Base-by-base conservation (phyloP, 768 basidiomycete genomes). In the Psilocybe tampanensis region DNA sequence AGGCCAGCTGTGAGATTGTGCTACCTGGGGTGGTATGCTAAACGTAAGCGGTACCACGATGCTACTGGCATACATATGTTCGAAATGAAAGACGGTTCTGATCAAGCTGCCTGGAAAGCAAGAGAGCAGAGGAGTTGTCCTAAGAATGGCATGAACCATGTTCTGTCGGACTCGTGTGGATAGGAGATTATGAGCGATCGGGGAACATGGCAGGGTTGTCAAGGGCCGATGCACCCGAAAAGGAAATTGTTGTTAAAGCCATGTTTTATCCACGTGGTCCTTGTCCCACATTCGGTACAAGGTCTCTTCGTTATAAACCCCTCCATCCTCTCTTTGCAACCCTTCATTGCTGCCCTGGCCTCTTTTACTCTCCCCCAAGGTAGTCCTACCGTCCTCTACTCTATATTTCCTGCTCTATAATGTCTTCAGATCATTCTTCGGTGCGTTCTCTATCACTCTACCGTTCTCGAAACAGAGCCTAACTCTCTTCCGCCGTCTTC, bases 391-490 rank as follows among this genome's bases (percentile, higher is more conserved):
- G 52, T 41, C 50, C 52, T 48, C 24, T 57, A 56, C 41, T 50
- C 33, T 57, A 47, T 54, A 60, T 34, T 47, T 32, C 51, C 51
- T 41, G 18, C 53, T 57, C 34, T 56, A 60, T 61, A 50, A 72
- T 74, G 69, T 75, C 71, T 56, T 72, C 73, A 21, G 73, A 74
- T 62, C 76, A 74, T 58, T 78, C 75, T 52, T 66, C 67, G 60
- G 76, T 77, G 51, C 52, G 70, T 64, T 44, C n/a, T 33, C n/a
- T n/a, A n/a, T n/a, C n/a, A 26, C n/a, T 43, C 36, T 44, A 33
- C 26, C 23, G 22, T 45, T 13, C 12, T 17, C 26, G 45, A 24
- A 44, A 15, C 22, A 48, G 21, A 33, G 44, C 44, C 55, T 56
- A 32, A 64, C 57, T 41, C 23, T 39, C 36, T 39, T 39, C 36